These are phyloP conservation scores for Beauveria caledonica DNA, from an alignment of 2,329 filamentous ascomycete species.

Conservation along the genomic window DNA sequence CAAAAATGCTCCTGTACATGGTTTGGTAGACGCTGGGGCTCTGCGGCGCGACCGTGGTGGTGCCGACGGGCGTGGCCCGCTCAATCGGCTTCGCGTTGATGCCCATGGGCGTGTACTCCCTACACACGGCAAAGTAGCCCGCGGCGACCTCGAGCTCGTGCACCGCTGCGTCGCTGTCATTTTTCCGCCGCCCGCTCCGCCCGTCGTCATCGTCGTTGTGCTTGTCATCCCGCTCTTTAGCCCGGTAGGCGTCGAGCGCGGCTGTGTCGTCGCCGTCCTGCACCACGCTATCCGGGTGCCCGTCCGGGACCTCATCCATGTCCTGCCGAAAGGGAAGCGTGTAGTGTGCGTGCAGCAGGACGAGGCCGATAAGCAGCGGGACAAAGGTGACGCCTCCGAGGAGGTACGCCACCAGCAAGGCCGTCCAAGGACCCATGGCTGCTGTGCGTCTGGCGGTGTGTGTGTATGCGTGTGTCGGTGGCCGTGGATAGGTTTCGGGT, in stretches of 20 bases:
- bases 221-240: constrained; percentile 49
- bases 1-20: constrained; percentile 96
- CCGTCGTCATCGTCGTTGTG: constrained; percentile 27
- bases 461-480: background rate
- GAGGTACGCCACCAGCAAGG: constrained; percentile 68
- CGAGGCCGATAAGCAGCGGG: constrained; percentile 55
- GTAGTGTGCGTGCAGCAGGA: constrained; percentile 61
- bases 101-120: constrained; percentile 85
- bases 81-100: constrained; percentile 91
- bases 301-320: constrained; percentile 26
- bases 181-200: background rate
- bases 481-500: background rate
- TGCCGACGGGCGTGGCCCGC: constrained; percentile 70
- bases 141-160: constrained; percentile 68
- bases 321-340: constrained; percentile 48
- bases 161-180: background rate
- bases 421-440: constrained; percentile 42
- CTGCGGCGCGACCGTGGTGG: constrained; percentile 63
- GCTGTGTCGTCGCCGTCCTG: constrained; percentile 57
- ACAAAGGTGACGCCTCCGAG: constrained; percentile 84
- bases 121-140: constrained; percentile 90
- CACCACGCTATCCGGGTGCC: constrained; percentile 35
- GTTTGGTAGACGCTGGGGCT: constrained; percentile 95
- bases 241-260: constrained; percentile 52
- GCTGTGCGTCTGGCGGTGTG: background rate